Evolutionary conservation across 108 stramenopile species (phyloP).

Genomic region (Cyclotella choctawhatcheeana): DNA sequence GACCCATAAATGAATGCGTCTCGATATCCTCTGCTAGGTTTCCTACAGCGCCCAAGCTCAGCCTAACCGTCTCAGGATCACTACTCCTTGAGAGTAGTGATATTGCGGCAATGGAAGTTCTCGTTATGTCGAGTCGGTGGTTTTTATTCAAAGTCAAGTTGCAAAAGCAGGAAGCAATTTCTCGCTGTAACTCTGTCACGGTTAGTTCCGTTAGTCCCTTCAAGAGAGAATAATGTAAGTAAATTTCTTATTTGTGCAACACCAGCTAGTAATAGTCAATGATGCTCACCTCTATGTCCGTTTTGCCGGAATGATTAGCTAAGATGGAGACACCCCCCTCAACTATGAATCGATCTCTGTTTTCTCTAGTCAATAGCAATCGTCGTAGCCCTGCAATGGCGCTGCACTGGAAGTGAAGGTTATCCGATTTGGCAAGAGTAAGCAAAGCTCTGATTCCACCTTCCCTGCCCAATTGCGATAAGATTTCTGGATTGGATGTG

Average conservation of each 20-base stretch:
- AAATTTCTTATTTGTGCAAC: too few species aligned
- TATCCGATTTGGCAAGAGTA: conserved; percentile 52
- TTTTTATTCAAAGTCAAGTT: conserved; percentile 63
- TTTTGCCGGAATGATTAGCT: conserved; percentile 44
- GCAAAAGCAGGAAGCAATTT: conserved; percentile 78
- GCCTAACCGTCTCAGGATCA: conserved; percentile 69
- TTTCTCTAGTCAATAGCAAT: conserved; percentile 62
- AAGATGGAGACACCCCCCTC: conserved; percentile 58
- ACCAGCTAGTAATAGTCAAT: too few species aligned
- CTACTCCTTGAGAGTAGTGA: conserved; percentile 53
- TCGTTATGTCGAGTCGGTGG: conserved; percentile 63
- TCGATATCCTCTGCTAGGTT: conserved; percentile 82
- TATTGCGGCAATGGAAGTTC: conserved; percentile 53
- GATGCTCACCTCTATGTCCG: too few species aligned
- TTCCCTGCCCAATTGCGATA: conserved; percentile 57
- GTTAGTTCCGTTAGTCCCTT: too few species aligned
- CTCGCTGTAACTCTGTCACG: conserved; percentile 69
- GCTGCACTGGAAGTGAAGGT: conserved; percentile 63
- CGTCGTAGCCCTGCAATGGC: conserved; percentile 73
- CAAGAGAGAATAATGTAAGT: too few species aligned
- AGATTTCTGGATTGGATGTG: conserved; percentile 59
- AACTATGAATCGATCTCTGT: conserved; percentile 52
- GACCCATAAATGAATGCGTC: conserved; percentile 55
- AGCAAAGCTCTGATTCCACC: conserved; percentile 65
- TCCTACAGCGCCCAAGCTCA: conserved; percentile 72